Base-by-base conservation (phyloP, 2,329 filamentous ascomycete species). In the Stromatinia cepivora region DNA sequence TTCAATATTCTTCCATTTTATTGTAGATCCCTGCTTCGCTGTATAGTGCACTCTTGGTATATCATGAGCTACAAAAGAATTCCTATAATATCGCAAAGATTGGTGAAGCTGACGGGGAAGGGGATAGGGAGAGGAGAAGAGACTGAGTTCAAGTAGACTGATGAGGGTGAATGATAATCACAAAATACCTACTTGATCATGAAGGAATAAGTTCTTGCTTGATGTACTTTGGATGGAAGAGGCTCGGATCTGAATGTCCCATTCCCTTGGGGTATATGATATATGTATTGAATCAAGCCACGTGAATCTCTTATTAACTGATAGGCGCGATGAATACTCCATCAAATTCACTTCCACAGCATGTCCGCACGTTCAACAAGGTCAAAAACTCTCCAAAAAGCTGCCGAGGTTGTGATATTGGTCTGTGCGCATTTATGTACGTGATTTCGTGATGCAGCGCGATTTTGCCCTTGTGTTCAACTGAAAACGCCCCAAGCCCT, bases 401-500 rank as follows among this genome's bases (percentile, higher is more conserved):
- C 13, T n/a, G 58, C 45, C 59, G 59, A 62, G 45, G 59, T 13
- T 62, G 28, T 20, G 15, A 22, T 50, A 36, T 25, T 52, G 3
- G 10, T 64, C 61, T 10, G n/a, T 64, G 46, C 61, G 31, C 48
- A 1, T 52, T 28, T 28, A 28, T 42, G 46, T 22, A 64, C 61
- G 61, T 22, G 46, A 52, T 63, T 28, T 39, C 31, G 9, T n/a
- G 28, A 34, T 31, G 6, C 22, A 48, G 28, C 46, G 59, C 59
- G 59, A 63, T 52, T 52, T 63, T 52, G 46, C 22, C n/a, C n/a
- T n/a, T 15, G 17, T 39, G 61, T 52, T 39, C 15, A 42, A 64
- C 39, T 4, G 4, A 39, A 52, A 64, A 64, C n/a, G 46, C 31
- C 48, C 15, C n/a, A 17, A 13, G 17, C n/a, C 0, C n/a, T 52